Percentiles rank a stretch among this genome's conserved stretches.
Evolutionary conservation across 371 early-diverging fungal genomes (phyloP).

Genomic region (Mucor sp.): DNA sequence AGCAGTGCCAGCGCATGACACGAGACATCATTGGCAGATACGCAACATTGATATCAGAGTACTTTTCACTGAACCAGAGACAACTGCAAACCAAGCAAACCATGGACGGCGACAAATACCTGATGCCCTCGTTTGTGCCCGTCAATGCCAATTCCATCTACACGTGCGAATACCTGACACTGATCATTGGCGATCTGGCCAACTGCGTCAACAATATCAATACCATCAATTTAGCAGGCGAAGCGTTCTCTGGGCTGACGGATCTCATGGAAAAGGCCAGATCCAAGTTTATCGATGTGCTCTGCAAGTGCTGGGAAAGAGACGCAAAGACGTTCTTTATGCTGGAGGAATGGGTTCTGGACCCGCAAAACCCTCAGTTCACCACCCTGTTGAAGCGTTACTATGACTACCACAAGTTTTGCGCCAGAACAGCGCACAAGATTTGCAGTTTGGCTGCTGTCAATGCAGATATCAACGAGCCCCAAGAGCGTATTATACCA

Average conservation of each 20-base stretch:
- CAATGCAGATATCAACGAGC: constrained; percentile 31
- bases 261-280: constrained; percentile 57
- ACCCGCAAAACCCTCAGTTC: constrained; percentile 69
- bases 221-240: constrained; percentile 56
- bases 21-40: constrained; percentile 71
- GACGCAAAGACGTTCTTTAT: constrained; percentile 80
- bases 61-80: constrained; percentile 50
- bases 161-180: constrained; percentile 58
- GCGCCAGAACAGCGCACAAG: constrained; percentile 64
- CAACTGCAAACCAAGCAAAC: constrained; percentile 26
- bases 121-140: constrained; percentile 46
- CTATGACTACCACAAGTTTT: constrained; percentile 73
- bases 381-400: constrained; percentile 68
- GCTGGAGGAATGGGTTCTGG: constrained; percentile 87
- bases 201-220: constrained; percentile 65
- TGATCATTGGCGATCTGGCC: constrained; percentile 56
- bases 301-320: constrained; percentile 61
- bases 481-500: constrained; percentile 22
- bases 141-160: constrained; percentile 57
- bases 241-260: constrained; percentile 56
- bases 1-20: constrained; percentile 81
- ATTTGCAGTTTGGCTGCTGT: constrained; percentile 60
- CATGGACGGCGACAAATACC: constrained; percentile 22
- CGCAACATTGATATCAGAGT: constrained; percentile 56
- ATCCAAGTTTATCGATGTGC: constrained; percentile 57